These are phyloP conservation scores for Beauveria brongniartii DNA, from an alignment of 2,329 filamentous ascomycete genomes.

Conservation along the genomic window DNA sequence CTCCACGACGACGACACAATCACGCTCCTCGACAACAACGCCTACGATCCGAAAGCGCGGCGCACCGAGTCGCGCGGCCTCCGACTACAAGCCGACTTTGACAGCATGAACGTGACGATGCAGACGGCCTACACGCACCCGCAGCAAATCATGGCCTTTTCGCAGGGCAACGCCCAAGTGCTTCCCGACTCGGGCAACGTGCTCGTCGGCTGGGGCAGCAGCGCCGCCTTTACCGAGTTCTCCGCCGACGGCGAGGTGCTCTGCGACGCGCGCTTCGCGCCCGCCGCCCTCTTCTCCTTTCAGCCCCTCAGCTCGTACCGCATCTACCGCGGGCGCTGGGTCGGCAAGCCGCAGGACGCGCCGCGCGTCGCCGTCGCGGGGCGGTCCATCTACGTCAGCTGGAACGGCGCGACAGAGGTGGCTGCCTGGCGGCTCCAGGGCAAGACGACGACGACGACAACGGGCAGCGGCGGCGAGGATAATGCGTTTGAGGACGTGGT, in stretches of 20 bases:
- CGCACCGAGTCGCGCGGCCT: slow-evolving; percentile 32
- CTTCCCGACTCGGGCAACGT: slow-evolving; percentile 39
- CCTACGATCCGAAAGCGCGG: slow-evolving; percentile 24
- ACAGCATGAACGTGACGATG: slow-evolving; percentile 33
- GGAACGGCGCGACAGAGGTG: slow-evolving; percentile 14
- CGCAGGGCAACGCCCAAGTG: slow-evolving; percentile 40
- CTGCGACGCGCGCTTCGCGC: slow-evolving; percentile 32
- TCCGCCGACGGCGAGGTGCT: slow-evolving; percentile 35
- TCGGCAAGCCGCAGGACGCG: slow-evolving; percentile 5
- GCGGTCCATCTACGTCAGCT: slow-evolving; percentile 10
- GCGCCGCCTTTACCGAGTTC: slow-evolving; percentile 37
- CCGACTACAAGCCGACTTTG: slow-evolving; percentile 36
- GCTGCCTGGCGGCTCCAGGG: slow-evolving; percentile 10
- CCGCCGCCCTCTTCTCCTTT: slow-evolving; percentile 9
- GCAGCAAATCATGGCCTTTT: slow-evolving; percentile 39
- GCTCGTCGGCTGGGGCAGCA: slow-evolving; percentile 48
- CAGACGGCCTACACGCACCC: slow-evolving; percentile 39
- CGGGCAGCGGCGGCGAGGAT: not conserved
- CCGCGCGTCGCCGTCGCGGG: slow-evolving; percentile 7
- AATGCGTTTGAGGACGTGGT: not conserved
- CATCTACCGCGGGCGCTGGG: slow-evolving; percentile 8
- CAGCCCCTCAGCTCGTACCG: slow-evolving; percentile 13
- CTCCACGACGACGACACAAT: slow-evolving; percentile 35
- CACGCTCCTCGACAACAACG: slow-evolving; percentile 44
- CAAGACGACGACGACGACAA: no score